Evolutionary conservation across 371 early-diverging fungal genomes (phyloP).

Genomic region (Rhizopus sp.): DNA sequence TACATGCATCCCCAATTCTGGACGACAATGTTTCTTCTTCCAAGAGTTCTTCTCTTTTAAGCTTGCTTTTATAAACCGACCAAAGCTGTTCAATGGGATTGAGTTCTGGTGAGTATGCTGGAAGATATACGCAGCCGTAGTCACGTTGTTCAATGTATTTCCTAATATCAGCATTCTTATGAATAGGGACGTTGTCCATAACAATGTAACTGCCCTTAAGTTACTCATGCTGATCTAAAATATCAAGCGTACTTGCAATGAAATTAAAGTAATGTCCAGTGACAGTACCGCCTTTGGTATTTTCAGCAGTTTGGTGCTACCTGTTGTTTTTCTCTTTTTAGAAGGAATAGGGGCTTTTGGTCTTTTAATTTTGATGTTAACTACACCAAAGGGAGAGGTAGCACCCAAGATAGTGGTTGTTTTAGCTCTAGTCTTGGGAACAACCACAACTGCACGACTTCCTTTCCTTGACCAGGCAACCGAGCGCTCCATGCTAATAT

Average conservation of each 20-base stretch:
- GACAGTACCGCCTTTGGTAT: slow-evolving; percentile 11
- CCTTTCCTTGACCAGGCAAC: background rate
- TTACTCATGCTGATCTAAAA: slow-evolving; percentile 12
- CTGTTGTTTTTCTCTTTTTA: slow-evolving; percentile 4
- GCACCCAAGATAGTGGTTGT: slow-evolving; percentile 9
- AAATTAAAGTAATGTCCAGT: slow-evolving; percentile 15
- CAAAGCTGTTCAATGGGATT: slow-evolving; percentile 19
- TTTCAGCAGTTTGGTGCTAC: background rate
- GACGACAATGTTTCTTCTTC: slow-evolving; percentile 15
- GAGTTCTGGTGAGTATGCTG: slow-evolving; percentile 15
- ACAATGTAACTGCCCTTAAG: slow-evolving; percentile 9
- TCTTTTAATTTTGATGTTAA: background rate
- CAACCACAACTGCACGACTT: background rate
- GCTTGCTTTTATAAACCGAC: slow-evolving; percentile 14
- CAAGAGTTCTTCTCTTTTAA: slow-evolving; percentile 15
- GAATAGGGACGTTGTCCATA: slow-evolving; percentile 17
- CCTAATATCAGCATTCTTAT: slow-evolving; percentile 8
- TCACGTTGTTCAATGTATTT: slow-evolving; percentile 4
- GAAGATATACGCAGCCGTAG: slow-evolving; percentile 7
- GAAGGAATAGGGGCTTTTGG: background rate
- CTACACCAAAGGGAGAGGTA: background rate
- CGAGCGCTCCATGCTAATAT: background rate
- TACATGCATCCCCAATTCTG: slow-evolving; percentile 12
- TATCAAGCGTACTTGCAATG: slow-evolving; percentile 9
- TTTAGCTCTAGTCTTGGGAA: slow-evolving; percentile 5